Evolutionary conservation across 2,329 filamentous ascomycete species (phyloP).

Genomic region (Scedosporium minutisporum): DNA sequence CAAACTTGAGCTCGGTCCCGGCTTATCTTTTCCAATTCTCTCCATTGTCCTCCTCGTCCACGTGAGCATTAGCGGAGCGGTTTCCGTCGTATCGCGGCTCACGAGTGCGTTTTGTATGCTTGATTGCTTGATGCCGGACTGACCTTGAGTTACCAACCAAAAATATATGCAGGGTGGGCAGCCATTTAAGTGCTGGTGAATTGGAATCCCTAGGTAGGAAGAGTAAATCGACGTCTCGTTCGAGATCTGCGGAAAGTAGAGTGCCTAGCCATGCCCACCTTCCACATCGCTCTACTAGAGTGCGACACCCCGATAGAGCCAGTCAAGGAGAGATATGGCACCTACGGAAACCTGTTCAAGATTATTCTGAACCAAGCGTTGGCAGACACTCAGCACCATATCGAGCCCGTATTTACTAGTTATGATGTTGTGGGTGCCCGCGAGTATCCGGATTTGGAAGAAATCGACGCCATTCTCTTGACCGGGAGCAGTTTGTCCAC

Average conservation of each 20-base stretch:
- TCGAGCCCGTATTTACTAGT: conserved; percentile 17
- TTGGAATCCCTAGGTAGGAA: no score
- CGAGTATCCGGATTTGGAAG: conserved; percentile 16
- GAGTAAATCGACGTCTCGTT: not conserved
- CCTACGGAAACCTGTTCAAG: conserved; percentile 22
- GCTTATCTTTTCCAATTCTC: no score
- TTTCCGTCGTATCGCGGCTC: no score
- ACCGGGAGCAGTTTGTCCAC: conserved; percentile 21
- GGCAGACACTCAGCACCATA: conserved; percentile 9
- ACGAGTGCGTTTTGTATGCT: no score
- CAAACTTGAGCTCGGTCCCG: not conserved
- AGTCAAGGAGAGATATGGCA: conserved; percentile 16
- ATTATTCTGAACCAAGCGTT: conserved; percentile 17
- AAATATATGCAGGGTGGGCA: no score
- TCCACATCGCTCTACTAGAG: conserved; percentile 19
- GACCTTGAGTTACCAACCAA: no score
- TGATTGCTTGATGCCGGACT: no score
- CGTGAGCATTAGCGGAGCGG: no score
- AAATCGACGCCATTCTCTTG: conserved; percentile 21
- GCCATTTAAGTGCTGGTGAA: no score
- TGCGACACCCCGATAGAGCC: conserved; percentile 22
- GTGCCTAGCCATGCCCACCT: conserved; percentile 10
- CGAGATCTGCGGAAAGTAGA: not conserved
- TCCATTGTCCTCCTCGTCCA: no score
- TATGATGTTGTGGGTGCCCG: conserved; percentile 21